Evolutionary conservation across 768 basidiomycete genomes (phyloP).

Genomic region (Lenzites betulinus): DNA sequence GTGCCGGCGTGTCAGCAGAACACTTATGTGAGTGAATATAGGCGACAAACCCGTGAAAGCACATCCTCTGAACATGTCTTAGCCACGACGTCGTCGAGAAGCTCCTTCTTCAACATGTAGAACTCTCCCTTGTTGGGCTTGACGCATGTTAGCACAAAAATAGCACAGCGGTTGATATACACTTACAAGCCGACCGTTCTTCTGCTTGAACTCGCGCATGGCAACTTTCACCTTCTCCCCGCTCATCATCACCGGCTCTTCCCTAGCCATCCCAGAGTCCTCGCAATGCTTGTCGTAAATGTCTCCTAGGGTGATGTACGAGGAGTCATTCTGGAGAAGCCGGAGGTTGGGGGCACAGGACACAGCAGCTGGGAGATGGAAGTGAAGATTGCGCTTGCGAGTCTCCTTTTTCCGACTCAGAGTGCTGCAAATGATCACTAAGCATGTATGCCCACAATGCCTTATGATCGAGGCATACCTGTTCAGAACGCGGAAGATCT

Average conservation of each 20-base stretch:
- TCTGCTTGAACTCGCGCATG: constrained; percentile 57
- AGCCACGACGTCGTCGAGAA: constrained; percentile 81
- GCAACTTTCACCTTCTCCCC: constrained; percentile 83
- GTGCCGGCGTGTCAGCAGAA: neutral
- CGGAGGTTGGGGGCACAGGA: constrained; percentile 83
- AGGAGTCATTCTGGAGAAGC: constrained; percentile 88
- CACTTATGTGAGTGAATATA: neutral
- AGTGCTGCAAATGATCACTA: constrained; percentile 50
- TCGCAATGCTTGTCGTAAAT: constrained; percentile 92
- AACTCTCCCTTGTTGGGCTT: constrained; percentile 64
- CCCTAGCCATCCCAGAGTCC: constrained; percentile 70
- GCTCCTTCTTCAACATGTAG: constrained; percentile 73
- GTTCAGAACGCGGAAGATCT: constrained; percentile 93
- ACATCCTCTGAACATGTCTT: constrained; percentile 93
- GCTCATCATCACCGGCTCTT: constrained; percentile 84
- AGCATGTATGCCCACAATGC: neutral
- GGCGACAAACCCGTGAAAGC: constrained; percentile 68
- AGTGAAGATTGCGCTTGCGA: constrained; percentile 85
- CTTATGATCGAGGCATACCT: constrained; percentile 51
- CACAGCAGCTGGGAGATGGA: constrained; percentile 88
- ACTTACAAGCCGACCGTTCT: constrained; percentile 23
- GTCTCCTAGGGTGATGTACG: constrained; percentile 88
- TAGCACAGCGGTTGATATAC: neutral
- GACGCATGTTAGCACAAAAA: neutral
- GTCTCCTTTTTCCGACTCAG: constrained; percentile 88